Conservation (phyloP, 192 early-diverging fungal genomes). For the Gigaspora rosea region DNA sequence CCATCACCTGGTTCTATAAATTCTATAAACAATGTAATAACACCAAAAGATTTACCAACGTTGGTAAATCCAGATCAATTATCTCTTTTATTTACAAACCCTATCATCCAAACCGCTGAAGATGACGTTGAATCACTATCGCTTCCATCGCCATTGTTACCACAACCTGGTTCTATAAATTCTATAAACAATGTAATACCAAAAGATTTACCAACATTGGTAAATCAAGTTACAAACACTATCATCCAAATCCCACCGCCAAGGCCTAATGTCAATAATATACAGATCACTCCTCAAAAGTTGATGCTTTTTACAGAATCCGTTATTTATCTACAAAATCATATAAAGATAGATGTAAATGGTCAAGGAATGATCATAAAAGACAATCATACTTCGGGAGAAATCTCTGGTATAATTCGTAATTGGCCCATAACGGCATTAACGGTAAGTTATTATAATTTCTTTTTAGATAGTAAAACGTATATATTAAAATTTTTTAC, state of each 20-base stretch:
- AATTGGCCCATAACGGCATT: conserved; percentile 7
- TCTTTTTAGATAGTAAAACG: conserved; percentile 3
- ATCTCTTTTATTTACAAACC: not conserved
- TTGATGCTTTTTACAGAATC: conserved; percentile 22
- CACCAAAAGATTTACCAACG: not conserved
- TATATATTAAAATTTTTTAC: conserved; percentile 17
- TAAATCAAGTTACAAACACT: not conserved
- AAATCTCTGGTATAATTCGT: conserved; percentile 20
- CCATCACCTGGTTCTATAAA: no score
- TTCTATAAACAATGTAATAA: not conserved
- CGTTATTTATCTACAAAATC: conserved; percentile 16
- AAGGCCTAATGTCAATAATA: conserved; percentile 20
- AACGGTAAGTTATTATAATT: conserved; percentile 20
- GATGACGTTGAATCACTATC: no score
- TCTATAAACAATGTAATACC: no score
- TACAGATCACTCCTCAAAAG: conserved; percentile 27
- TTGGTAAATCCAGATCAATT: not conserved
- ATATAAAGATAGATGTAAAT: conserved; percentile 30
- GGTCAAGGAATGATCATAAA: conserved; percentile 25
- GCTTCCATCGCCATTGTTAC: no score
- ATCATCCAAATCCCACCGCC: not conserved
- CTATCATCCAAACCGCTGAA: not conserved
- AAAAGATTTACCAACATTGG: not conserved
- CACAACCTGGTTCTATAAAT: no score
- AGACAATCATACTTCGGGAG: conserved; percentile 18